These are phyloP conservation scores for Colletotrichum somersetense DNA, from an alignment of 2,329 filamentous ascomycete species.

Conservation along the genomic window DNA sequence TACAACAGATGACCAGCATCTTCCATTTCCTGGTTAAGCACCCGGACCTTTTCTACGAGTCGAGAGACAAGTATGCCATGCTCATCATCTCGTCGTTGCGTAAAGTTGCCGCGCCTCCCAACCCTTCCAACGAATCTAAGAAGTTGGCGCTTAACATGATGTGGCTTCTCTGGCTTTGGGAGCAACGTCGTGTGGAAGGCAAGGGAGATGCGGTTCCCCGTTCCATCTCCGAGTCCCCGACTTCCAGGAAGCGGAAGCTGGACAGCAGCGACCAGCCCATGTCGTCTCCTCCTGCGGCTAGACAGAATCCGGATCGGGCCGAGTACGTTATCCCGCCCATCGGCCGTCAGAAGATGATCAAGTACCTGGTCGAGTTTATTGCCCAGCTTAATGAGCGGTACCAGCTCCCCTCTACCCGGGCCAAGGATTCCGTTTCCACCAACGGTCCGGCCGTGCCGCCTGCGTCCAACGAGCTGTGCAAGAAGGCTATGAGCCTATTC, in stretches of 20 bases:
- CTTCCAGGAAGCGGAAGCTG: slow-evolving; percentile 80
- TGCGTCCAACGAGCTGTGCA: slow-evolving; percentile 81
- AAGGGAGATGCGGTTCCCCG: slow-evolving; percentile 55
- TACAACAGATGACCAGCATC: slow-evolving; percentile 96
- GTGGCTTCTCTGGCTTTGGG: slow-evolving; percentile 92
- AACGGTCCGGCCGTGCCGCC: slow-evolving; percentile 63
- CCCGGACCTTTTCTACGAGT: slow-evolving; percentile 93
- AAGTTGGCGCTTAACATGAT: slow-evolving; percentile 93
- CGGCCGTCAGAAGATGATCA: slow-evolving; percentile 84
- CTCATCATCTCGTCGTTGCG: slow-evolving; percentile 89
- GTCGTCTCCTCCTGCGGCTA: slow-evolving; percentile 66
- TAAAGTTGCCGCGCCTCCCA: slow-evolving; percentile 87
- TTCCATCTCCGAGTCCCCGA: slow-evolving; percentile 76
- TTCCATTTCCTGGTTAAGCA: slow-evolving; percentile 97
- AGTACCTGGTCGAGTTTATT: slow-evolving; percentile 96
- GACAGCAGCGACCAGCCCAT: slow-evolving; percentile 71
- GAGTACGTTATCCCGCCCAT: slow-evolving; percentile 77
- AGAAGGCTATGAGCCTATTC: slow-evolving; percentile 85
- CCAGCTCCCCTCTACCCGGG: slow-evolving; percentile 77
- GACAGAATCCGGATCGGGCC: slow-evolving; percentile 63
- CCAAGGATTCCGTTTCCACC: slow-evolving; percentile 64
- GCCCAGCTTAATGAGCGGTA: slow-evolving; percentile 90
- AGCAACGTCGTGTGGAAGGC: slow-evolving; percentile 82
- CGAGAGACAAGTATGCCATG: slow-evolving; percentile 88
- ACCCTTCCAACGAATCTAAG: slow-evolving; percentile 90